These are phyloP conservation scores for Rutstroemia sp. DNA, from an alignment of 2,329 filamentous ascomycete species.

Conservation along the genomic window DNA sequence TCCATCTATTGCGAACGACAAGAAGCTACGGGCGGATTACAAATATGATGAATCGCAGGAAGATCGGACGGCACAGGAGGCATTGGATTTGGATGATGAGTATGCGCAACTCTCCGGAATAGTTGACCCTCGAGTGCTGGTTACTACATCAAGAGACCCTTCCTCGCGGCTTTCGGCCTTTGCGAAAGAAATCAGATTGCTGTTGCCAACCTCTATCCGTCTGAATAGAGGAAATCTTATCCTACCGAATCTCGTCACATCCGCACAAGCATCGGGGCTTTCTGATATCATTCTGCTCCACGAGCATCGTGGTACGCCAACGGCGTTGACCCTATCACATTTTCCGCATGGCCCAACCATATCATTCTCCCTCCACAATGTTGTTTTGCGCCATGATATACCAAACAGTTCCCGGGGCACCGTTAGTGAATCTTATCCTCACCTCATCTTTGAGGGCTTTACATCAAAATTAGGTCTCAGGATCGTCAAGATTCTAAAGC, in stretches of 20 bases:
- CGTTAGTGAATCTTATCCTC: slow-evolving; percentile 86
- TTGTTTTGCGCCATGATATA: slow-evolving; percentile 87
- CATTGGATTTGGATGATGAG: slow-evolving; percentile 77
- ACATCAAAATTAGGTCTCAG: slow-evolving; percentile 71
- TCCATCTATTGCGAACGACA: slow-evolving; percentile 78
- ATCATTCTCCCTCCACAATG: slow-evolving; percentile 86
- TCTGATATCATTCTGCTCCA: slow-evolving; percentile 83
- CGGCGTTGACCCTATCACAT: slow-evolving; percentile 79
- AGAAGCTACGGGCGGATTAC: slow-evolving; percentile 74
- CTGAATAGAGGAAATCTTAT: slow-evolving; percentile 89
- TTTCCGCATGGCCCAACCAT: slow-evolving; percentile 83
- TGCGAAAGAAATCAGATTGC: slow-evolving; percentile 80
- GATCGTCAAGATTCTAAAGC: slow-evolving; percentile 85
- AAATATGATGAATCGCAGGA: slow-evolving; percentile 83
- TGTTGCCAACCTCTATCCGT: slow-evolving; percentile 78
- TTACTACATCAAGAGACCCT: slow-evolving; percentile 86
- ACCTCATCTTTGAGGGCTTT: slow-evolving; percentile 94
- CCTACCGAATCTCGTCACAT: slow-evolving; percentile 75
- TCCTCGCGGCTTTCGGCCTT: slow-evolving; percentile 81
- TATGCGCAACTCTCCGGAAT: slow-evolving; percentile 88
- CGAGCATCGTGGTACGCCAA: slow-evolving; percentile 88
- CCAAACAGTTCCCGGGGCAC: slow-evolving; percentile 81
- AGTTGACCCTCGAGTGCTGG: slow-evolving; percentile 78
- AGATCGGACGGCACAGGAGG: slow-evolving; percentile 59
- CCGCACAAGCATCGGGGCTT: slow-evolving; percentile 71